Evolutionary conservation across 768 basidiomycete species (phyloP).

Genomic region (Kwoniella bestiolae): DNA sequence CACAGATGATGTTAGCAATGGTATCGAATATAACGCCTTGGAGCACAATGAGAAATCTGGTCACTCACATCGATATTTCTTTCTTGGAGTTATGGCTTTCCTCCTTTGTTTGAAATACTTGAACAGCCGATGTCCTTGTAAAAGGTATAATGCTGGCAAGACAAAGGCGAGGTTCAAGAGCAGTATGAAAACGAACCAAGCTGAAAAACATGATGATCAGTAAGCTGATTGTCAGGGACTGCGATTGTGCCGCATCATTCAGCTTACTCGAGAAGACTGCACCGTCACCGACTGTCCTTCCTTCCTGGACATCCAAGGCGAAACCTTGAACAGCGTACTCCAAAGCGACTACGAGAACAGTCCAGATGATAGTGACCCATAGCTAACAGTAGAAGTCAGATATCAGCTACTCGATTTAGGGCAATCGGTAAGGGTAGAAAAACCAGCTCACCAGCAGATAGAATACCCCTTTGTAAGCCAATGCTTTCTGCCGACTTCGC

Average conservation of each 20-base stretch:
- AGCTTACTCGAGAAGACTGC: conserved; percentile 72
- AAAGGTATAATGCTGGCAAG: conserved; percentile 70
- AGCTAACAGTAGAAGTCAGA: too few relatives aligned
- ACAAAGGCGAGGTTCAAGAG: conserved; percentile 70
- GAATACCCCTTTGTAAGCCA: conserved; percentile 34
- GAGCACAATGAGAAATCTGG: background rate
- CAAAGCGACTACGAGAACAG: conserved; percentile 70
- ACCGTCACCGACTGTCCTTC: conserved; percentile 67
- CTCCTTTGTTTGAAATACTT: conserved; percentile 65
- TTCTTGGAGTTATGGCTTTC: conserved; percentile 72
- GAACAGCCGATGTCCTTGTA: conserved; percentile 73
- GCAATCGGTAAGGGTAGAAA: too few relatives aligned
- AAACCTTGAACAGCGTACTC: conserved; percentile 71
- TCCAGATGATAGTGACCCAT: conserved; percentile 65
- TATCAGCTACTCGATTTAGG: too few relatives aligned
- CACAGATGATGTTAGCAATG: background rate
- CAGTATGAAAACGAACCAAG: conserved; percentile 47
- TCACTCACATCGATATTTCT: conserved; percentile 73
- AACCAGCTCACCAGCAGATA: conserved; percentile 27
- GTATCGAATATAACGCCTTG: too few relatives aligned
- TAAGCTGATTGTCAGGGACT: background rate
- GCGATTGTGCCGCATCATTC: conserved; percentile 60
- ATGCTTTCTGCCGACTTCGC: background rate
- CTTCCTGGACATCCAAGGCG: conserved; percentile 56
- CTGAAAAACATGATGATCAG: conserved; percentile 12